Evolutionary conservation across 2,329 filamentous ascomycete genomes (phyloP), one percentile per base, ranked within the genome.

Genomic region (Acrodontium crateriforme): DNA sequence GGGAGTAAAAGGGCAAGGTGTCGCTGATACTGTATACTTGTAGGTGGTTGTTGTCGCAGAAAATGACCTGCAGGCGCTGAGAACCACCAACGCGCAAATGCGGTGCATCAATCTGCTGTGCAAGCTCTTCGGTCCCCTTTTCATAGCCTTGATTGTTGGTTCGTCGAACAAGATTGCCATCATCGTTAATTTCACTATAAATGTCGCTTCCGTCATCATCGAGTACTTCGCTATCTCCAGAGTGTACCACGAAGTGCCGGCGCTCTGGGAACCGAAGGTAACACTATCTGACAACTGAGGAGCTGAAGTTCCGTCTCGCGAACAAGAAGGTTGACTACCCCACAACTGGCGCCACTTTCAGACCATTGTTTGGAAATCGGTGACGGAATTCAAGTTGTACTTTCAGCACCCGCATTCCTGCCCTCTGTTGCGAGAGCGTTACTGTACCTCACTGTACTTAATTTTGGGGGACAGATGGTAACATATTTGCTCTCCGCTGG

Each of bases 371-470:
- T 30, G 24, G 18, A 24, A 16, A 2, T 20, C 22, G 14, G 5
- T 39, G 24, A 32, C 27, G 42, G 14, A 38, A 42, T 8, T 47
- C 39, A 14, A 47, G 2, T 31, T 41, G 16, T 78, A 77, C 44
- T 40, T 67, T 33, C 41, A 47, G 3, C 70, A 76, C 35, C 55
- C 52, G 71, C 65, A 1, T 68, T 77, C 36, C 52, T 74, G 1
- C 65, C 74, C 0, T 78, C 73, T 0, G 59, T 78, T 26, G 57
- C 72, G 0, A 54, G 67, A 0, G 59, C 69, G 0, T 47, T 78
- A 0, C 62, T 77, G 2, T 77, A 77, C 43, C 56, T 77, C 27
- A 78, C 69, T 0, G 69, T 73, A 0, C 52, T 74, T 3, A 63
- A 59, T 5, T 72, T 74, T 38, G 56, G 58, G 1, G 70, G 69